These are phyloP conservation scores for Sarocladium strictum DNA, from an alignment of 2,329 filamentous ascomycete species.

Conservation along the genomic window DNA sequence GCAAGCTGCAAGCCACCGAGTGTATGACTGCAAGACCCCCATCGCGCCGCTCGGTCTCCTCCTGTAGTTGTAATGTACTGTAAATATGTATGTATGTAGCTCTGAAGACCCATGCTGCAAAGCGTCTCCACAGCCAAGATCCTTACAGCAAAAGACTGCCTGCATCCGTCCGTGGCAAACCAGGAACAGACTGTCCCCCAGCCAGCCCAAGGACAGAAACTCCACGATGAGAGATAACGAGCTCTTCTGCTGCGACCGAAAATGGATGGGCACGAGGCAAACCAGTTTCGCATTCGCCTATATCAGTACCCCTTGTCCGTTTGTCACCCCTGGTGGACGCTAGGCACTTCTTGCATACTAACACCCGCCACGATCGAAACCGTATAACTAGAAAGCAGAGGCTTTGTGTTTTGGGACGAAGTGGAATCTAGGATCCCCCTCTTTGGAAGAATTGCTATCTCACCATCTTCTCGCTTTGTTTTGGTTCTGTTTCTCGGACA, in stretches of 20 bases:
- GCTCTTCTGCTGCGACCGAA: neutral
- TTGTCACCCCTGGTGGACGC: neutral
- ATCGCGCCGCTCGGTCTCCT: too few species aligned
- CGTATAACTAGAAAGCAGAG: neutral
- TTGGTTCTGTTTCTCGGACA: too few species aligned
- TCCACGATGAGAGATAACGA: neutral
- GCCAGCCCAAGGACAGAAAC: neutral
- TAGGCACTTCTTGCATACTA: too few species aligned
- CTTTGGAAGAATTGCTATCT: too few species aligned
- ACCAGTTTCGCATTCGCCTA: neutral
- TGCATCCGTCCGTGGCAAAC: neutral
- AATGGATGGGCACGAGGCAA: neutral
- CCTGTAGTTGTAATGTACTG: too few species aligned
- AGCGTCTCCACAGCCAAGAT: too few species aligned
- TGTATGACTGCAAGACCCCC: too few species aligned
- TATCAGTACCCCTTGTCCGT: neutral
- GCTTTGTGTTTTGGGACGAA: neutral
- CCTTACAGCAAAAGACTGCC: too few species aligned
- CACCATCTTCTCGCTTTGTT: too few species aligned
- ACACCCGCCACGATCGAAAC: neutral
- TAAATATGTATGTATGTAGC: too few species aligned
- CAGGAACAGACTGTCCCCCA: neutral
- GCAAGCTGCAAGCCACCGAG: neutral
- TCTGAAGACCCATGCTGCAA: too few species aligned
- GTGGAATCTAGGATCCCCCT: neutral